phyloP scores from a whole-genome alignment of 2,329 filamentous ascomycete genomes.

The Colletotrichum acutatum region DNA sequence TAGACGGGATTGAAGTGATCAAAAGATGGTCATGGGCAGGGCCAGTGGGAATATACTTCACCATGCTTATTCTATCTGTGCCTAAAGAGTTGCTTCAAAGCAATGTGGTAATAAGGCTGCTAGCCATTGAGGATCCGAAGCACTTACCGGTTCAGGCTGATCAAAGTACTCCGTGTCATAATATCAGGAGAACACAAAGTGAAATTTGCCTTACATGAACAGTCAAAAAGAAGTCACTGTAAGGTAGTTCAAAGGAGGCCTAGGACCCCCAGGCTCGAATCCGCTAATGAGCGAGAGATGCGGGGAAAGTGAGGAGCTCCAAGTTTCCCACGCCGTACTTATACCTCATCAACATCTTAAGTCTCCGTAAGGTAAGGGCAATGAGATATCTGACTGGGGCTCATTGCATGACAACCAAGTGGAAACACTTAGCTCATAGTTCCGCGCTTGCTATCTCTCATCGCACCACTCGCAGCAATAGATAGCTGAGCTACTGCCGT shows the following conservation, averaged over 20 bases:
- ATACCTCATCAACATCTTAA: neutral
- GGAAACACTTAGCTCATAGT: neutral
- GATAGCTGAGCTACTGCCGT: neutral
- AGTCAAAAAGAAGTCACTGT: neutral
- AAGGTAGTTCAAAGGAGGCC: slow-evolving; percentile 38
- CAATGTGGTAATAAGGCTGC: neutral
- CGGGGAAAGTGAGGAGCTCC: neutral
- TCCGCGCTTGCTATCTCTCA: slow-evolving; percentile 5
- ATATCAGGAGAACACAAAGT: too few relatives aligned
- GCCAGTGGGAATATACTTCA: neutral
- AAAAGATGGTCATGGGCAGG: neutral
- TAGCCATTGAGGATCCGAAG: neutral
- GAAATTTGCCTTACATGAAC: neutral
- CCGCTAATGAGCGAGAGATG: slow-evolving; percentile 1
- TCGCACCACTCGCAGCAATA: neutral
- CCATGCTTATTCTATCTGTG: neutral
- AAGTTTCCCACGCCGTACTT: neutral
- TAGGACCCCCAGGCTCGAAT: neutral
- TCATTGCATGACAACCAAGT: neutral
- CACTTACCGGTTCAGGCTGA: neutral
- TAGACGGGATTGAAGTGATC: slow-evolving; percentile 12
- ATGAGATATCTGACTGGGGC: neutral
- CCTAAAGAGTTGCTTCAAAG: neutral
- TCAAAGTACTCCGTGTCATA: neutral
- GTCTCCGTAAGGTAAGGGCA: too few relatives aligned